phyloP scores from a whole-genome alignment of 2,329 filamentous ascomycete species.

The Purpureocillium takamizusanense region DNA sequence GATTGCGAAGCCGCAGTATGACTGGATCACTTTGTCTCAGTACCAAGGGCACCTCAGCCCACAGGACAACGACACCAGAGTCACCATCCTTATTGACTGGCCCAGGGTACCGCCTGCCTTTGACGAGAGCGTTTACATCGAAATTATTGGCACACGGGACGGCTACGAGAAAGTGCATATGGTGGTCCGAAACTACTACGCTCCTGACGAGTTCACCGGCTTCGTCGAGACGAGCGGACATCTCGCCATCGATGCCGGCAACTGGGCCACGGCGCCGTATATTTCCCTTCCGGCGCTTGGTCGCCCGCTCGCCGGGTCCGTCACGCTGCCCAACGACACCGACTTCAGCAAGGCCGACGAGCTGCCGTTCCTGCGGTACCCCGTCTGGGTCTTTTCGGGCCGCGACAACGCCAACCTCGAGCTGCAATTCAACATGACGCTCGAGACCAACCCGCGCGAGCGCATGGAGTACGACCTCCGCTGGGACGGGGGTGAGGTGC shows the following conservation, averaged over 20 bases:
- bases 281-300: conserved; percentile 21
- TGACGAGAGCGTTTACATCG: conserved; percentile 30
- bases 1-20: conserved; percentile 20
- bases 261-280: conserved; percentile 15
- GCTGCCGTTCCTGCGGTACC: conserved; percentile 16
- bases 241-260: conserved; percentile 22
- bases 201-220: conserved; percentile 22
- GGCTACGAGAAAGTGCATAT: conserved; percentile 27
- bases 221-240: conserved; percentile 24
- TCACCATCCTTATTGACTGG: conserved; percentile 23
- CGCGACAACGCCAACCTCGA: conserved; percentile 14
- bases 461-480: conserved; percentile 41
- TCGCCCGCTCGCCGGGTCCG: conserved; percentile 11
- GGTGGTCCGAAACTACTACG: conserved; percentile 10
- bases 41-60: conserved; percentile 19
- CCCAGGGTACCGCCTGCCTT: conserved; percentile 26
- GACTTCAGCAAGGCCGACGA: conserved; percentile 9
- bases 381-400: conserved; percentile 19
- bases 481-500: conserved; percentile 29
- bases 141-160: conserved; percentile 24
- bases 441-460: conserved; percentile 40
- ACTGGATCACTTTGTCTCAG: conserved; percentile 19
- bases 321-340: conserved; percentile 9
- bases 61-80: conserved; percentile 18
- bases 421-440: conserved; percentile 27